Evolutionary conservation across 1,284 basidiomycete species (phyloP).

Genomic region (Chalciporus sp.): DNA sequence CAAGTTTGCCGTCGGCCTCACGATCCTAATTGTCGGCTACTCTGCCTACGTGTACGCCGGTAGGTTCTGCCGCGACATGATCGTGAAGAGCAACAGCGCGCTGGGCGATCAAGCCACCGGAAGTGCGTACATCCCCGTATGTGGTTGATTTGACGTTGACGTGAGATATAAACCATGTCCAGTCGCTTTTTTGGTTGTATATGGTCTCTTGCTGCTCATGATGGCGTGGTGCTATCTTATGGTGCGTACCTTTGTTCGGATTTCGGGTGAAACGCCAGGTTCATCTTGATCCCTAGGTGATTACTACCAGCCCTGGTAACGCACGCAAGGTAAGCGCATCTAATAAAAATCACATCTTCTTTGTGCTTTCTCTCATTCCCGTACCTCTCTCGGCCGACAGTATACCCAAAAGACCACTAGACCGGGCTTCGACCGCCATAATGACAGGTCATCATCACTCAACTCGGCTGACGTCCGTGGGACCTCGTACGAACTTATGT

Average conservation of each 20-base stretch:
- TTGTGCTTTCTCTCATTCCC: slow-evolving; percentile 10
- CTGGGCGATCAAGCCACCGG: slow-evolving; percentile 47
- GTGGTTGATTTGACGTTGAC: neutral
- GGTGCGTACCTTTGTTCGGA: slow-evolving; percentile 35
- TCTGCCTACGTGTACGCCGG: slow-evolving; percentile 63
- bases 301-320: slow-evolving; percentile 55
- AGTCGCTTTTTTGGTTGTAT: slow-evolving; percentile 58
- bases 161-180: slow-evolving; percentile 1
- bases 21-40: slow-evolving; percentile 45
- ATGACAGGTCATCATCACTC: slow-evolving; percentile 22
- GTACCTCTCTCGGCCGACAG: slow-evolving; percentile 13
- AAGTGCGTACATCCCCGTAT: slow-evolving; percentile 41
- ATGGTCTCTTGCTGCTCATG: slow-evolving; percentile 51
- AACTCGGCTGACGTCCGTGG: slow-evolving; percentile 29
- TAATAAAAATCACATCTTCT: neutral
- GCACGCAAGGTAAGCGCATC: slow-evolving; percentile 50
- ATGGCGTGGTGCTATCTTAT: slow-evolving; percentile 59
- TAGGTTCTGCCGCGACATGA: slow-evolving; percentile 59
- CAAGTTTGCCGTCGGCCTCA: slow-evolving; percentile 49
- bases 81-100: slow-evolving; percentile 41
- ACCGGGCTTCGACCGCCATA: slow-evolving; percentile 25
- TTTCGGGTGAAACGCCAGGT: neutral
- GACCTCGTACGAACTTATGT: slow-evolving; percentile 29
- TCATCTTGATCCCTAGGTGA: slow-evolving; percentile 37
- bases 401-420: slow-evolving; percentile 24